phyloP scores from a whole-genome alignment of 2,329 filamentous ascomycete genomes.

The Cordyceps farinosa region DNA sequence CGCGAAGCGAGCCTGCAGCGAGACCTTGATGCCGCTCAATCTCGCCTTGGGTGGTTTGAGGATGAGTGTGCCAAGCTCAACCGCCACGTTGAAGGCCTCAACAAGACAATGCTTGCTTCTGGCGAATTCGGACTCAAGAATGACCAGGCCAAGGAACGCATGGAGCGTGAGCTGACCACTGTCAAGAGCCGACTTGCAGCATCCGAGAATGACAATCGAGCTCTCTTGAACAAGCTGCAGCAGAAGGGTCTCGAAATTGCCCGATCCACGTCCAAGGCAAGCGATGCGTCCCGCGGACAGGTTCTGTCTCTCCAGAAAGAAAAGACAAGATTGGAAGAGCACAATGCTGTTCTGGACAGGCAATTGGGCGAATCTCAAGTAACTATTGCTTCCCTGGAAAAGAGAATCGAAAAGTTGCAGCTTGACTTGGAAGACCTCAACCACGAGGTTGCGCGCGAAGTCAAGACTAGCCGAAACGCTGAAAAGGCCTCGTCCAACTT shows the following conservation, averaged over 20 bases:
- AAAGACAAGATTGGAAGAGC: constrained; percentile 78
- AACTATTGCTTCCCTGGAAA: constrained; percentile 78
- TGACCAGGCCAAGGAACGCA: constrained; percentile 88
- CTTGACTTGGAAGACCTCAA: constrained; percentile 87
- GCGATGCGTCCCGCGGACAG: constrained; percentile 76
- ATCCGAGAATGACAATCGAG: constrained; percentile 93
- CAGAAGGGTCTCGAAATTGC: constrained; percentile 97
- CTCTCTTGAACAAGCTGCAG: constrained; percentile 93
- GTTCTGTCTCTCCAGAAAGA: constrained; percentile 75
- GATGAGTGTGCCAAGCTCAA: constrained; percentile 73
- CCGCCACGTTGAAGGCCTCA: constrained; percentile 77
- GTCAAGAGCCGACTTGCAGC: constrained; percentile 85
- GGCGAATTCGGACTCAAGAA: constrained; percentile 86
- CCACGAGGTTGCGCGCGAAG: constrained; percentile 85
- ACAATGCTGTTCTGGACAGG: constrained; percentile 73
- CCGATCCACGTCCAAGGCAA: constrained; percentile 79
- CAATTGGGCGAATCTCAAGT: constrained; percentile 85
- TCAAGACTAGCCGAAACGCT: constrained; percentile 83
- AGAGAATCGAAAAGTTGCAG: constrained; percentile 89
- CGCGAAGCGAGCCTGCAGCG: constrained; percentile 72
- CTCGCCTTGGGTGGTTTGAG: constrained; percentile 74
- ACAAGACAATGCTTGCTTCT: constrained; percentile 81
- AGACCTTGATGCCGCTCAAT: constrained; percentile 76
- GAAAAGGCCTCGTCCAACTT: constrained; percentile 82
- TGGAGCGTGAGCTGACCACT: constrained; percentile 87